phyloP scores from a whole-genome alignment of 371 early-diverging fungal species.

The Batkoa obscura region DNA sequence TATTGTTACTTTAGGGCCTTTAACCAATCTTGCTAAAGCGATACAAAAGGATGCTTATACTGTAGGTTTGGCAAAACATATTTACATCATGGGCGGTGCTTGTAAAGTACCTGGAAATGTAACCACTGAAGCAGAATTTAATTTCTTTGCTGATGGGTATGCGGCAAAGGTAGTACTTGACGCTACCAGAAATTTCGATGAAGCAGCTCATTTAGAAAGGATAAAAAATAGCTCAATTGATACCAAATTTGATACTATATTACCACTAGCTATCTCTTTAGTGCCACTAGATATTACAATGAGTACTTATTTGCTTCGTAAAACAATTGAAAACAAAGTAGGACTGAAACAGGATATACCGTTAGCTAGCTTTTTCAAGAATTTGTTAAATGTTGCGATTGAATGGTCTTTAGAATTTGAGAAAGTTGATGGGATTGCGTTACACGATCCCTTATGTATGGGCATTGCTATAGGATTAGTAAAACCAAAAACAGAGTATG shows the following conservation, averaged over 20 bases:
- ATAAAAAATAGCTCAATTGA: not conserved
- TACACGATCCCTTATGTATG: conserved; percentile 5
- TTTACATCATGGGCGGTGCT: conserved; percentile 27
- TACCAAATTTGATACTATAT: not conserved
- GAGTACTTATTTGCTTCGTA: not conserved
- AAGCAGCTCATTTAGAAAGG: conserved; percentile 9
- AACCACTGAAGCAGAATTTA: conserved; percentile 30
- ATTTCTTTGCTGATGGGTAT: conserved; percentile 27
- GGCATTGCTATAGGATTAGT: conserved; percentile 1
- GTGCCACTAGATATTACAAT: conserved; percentile 20
- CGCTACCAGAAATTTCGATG: conserved; percentile 12
- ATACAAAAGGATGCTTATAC: conserved; percentile 22
- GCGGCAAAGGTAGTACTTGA: conserved; percentile 22
- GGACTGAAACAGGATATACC: not conserved
- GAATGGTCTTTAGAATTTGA: not conserved
- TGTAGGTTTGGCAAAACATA: conserved; percentile 22
- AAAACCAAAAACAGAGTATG: not conserved
- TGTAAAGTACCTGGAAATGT: conserved; percentile 19
- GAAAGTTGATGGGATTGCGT: not conserved
- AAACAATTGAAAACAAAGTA: not conserved
- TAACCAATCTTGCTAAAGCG: conserved; percentile 34
- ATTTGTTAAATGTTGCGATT: not conserved
- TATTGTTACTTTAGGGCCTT: conserved; percentile 27
- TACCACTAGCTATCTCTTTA: conserved; percentile 18
- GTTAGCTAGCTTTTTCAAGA: not conserved